These are phyloP conservation scores for Nymphaea colorata DNA, from an alignment of 164 flowering plant species.

Conservation along the genomic window DNA sequence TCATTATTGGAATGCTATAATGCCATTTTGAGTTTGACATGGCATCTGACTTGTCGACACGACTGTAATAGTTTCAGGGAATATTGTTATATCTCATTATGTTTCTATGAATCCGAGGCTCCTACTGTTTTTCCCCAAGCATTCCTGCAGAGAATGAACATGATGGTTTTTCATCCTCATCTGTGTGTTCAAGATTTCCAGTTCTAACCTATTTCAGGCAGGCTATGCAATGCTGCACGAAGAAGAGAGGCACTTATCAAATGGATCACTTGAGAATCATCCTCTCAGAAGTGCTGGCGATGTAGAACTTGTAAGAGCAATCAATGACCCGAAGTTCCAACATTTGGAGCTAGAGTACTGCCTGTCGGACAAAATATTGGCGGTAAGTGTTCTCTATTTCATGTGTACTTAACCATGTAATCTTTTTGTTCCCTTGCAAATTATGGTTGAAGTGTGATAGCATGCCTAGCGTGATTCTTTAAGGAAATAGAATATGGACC, in stretches of 20 bases:
- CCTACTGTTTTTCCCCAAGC: too few species aligned
- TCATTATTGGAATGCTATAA: too few species aligned
- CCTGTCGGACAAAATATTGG: conserved; percentile 30
- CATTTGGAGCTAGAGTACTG: conserved; percentile 50
- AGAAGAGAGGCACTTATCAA: conserved; percentile 13
- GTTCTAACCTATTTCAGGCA: conserved; percentile 23
- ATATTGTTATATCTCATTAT: too few species aligned
- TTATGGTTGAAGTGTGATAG: too few species aligned
- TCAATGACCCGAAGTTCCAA: conserved; percentile 39
- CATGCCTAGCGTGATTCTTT: too few species aligned
- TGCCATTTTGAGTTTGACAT: too few species aligned
- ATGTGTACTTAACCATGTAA: neutral
- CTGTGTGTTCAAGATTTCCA: neutral
- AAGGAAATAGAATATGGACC: too few species aligned
- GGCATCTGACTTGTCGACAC: too few species aligned
- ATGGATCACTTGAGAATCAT: conserved; percentile 15
- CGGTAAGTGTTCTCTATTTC: conserved; percentile 25
- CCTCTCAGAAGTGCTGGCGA: conserved; percentile 10
- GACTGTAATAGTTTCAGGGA: too few species aligned
- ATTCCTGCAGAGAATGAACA: too few species aligned
- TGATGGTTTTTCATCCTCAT: neutral
- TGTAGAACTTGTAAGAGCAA: conserved; percentile 27
- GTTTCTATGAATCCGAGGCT: too few species aligned
- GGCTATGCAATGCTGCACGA: conserved; percentile 20
- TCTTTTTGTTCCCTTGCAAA: neutral